phyloP scores from a whole-genome alignment of 345 rosid genomes.

The Arabidopsis suecica region DNA sequence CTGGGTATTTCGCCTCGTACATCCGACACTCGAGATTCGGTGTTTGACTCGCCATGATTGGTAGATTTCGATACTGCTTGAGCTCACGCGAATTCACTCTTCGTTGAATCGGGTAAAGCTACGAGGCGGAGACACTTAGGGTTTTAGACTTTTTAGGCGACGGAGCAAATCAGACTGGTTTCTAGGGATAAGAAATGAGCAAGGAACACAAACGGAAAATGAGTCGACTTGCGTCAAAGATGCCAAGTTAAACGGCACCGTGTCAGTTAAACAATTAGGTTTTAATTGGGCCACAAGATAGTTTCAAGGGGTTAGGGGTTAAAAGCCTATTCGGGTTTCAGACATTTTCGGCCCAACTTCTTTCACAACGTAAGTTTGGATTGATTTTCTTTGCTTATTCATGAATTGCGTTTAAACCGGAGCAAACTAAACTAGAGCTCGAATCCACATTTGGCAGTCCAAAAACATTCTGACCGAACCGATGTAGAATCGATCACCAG shows the following conservation, averaged over 20 bases:
- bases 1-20: conserved; percentile 95
- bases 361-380: too few species aligned
- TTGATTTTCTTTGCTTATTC: background rate
- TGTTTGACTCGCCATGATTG: conserved; percentile 56
- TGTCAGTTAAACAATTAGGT: background rate
- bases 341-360: background rate
- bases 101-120: background rate
- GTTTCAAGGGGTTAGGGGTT: background rate
- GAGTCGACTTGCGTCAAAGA: conserved; percentile 4
- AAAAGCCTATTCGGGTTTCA: background rate
- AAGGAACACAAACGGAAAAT: background rate
- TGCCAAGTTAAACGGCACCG: background rate
- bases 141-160: conserved; percentile 38
- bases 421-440: background rate
- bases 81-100: background rate
- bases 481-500: background rate
- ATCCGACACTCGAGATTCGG: conserved; percentile 96
- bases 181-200: conserved; percentile 36
- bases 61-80: background rate
- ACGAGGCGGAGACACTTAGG: conserved; percentile 40
- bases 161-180: conserved; percentile 22
- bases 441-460: background rate
- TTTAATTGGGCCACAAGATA: conserved; percentile 9
- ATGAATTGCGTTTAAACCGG: background rate
- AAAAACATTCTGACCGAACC: background rate